Conservation (phyloP, 768 basidiomycete species). For the Collybiopsis confluens region DNA sequence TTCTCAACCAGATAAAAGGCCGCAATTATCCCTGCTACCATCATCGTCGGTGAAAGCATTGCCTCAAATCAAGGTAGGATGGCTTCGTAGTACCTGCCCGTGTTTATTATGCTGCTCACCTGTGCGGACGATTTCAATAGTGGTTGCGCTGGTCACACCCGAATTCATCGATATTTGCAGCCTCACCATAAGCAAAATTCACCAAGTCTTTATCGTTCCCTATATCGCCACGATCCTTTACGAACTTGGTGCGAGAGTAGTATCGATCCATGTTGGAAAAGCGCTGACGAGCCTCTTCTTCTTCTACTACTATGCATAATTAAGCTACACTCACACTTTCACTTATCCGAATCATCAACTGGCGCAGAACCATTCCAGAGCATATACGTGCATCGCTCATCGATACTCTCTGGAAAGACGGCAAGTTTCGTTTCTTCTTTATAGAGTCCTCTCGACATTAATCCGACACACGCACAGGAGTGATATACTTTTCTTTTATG, state of each 20-base stretch:
- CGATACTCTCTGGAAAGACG: conserved; percentile 15
- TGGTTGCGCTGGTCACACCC: not conserved
- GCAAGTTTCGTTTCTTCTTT: conserved; percentile 1
- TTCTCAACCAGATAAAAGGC: no score
- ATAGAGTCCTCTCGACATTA: no score
- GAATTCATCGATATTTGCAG: not conserved
- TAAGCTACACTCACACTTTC: conserved; percentile 13
- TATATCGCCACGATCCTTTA: conserved; percentile 14
- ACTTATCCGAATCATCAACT: conserved; percentile 11
- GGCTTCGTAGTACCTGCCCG: not conserved
- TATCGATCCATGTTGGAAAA: not conserved
- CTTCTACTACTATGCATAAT: not conserved
- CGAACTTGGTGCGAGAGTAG: conserved; percentile 15
- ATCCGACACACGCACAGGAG: no score
- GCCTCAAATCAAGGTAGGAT: conserved; percentile 2
- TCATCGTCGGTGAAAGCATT: conserved; percentile 11
- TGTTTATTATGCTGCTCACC: not conserved
- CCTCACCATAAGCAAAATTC: conserved; percentile 10
- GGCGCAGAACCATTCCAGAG: conserved; percentile 11
- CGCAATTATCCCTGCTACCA: conserved; percentile 10
- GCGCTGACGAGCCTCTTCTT: no score
- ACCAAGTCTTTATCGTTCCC: conserved; percentile 8
- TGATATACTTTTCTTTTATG: no score
- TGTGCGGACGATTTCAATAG: not conserved
- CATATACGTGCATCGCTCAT: conserved; percentile 12